Evolutionary conservation across 2,329 filamentous ascomycete species (phyloP), one percentile per base, ranked within the genome.

Genomic region (Ploettnerulaceae sp.): DNA sequence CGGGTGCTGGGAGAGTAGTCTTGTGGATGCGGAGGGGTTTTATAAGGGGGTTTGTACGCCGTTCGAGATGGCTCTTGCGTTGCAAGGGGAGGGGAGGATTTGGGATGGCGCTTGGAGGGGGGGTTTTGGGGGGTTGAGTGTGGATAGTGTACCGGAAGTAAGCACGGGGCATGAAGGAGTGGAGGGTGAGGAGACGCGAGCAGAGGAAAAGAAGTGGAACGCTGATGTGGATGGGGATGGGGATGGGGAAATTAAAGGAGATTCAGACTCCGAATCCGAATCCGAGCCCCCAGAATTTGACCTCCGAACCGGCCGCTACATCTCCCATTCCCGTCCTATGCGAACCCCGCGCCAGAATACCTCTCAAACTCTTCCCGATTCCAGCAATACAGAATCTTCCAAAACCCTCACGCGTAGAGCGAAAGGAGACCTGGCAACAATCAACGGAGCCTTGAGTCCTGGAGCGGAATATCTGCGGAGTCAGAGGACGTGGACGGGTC

Each of bases 1-100:
- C 7, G 91, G 93, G 2, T 98, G 93, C 67, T 98, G 93, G 93
- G 93, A 98, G 69, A 95, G 90, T 65, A 89, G 86, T 49, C 70
- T 97, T 40, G 79, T 98, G 4, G 91, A 96, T 58, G 89, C 86
- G 4, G 85, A 86, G 48, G 86, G 86, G 5, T 95, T 95, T 62
- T 97, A 84, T 76, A 79, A 81, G 58, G 89, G 90, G 0, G 82
- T 97, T 7, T 81, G 97, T 31, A 98, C 93, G n/a, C 91, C 91
- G 0, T 97, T 94, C 64, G 93, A 98, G 72, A 71, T 97, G 45
- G 82, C 81, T 43, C 70, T 95, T 3, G 68, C 98, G 51, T 74
- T 80, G 67, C 74, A 76, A 11, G 90, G 95, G 61, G 76, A 81
- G 24, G 79, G 84, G 61, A 77, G 91, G 48, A 71, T 90, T 0